Conservation (phyloP, 106 monocot species). For the Alisma plantagoaquatica region DNA sequence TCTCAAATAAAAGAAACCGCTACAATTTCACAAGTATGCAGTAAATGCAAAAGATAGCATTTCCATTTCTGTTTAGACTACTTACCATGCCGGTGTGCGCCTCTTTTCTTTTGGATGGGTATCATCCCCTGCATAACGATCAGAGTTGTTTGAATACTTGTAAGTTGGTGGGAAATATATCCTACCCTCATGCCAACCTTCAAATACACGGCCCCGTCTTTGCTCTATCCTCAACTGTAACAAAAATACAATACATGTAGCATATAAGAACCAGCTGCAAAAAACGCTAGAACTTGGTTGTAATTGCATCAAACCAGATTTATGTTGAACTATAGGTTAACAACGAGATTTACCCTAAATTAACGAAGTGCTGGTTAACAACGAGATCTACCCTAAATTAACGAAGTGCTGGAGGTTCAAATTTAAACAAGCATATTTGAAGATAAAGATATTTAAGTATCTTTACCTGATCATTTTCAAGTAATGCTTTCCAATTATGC, state of each 20-base stretch:
- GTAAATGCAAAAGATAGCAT: not conserved
- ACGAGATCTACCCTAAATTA: not conserved
- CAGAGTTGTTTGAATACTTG: constrained; percentile 60
- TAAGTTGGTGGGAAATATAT: constrained; percentile 68
- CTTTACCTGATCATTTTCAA: constrained; percentile 86
- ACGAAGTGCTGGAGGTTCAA: not conserved
- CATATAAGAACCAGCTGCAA: not conserved
- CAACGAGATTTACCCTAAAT: no score
- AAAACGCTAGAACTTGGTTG: no score
- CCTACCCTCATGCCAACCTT: constrained; percentile 56
- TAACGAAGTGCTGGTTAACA: no score
- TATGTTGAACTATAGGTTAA: no score
- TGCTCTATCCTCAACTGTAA: constrained; percentile 53
- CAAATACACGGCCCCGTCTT: constrained; percentile 40
- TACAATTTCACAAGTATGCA: not conserved
- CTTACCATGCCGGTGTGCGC: constrained; percentile 58
- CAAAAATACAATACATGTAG: not conserved
- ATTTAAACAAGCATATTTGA: not conserved
- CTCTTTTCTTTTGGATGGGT: constrained; percentile 51
- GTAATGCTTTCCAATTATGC: constrained; percentile 65
- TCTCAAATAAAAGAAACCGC: no score
- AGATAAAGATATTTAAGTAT: no score
- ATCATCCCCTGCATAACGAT: constrained; percentile 47
- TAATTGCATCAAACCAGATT: no score
- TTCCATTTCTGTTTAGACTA: not conserved